These are phyloP conservation scores for Pythium pyrilobum DNA, from an alignment of 352 stramenopile genomes.

Conservation along the genomic window DNA sequence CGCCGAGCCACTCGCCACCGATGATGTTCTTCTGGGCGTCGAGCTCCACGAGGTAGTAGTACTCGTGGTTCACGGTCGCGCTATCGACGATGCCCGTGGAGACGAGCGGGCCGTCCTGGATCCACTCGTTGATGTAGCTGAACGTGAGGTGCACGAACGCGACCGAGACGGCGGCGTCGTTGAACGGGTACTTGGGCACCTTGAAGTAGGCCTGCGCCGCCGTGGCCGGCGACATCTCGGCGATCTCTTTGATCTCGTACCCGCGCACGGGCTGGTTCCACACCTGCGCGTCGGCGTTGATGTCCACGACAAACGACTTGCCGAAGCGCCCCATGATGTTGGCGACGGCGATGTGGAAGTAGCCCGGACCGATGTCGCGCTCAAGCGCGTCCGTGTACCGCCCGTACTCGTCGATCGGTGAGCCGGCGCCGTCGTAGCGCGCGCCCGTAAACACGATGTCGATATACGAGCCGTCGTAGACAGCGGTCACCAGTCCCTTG, in stretches of 20 bases:
- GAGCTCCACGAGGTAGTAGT: conserved; percentile 66
- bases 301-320: conserved; percentile 34
- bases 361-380: conserved; percentile 46
- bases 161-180: conserved; percentile 3
- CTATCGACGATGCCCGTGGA: conserved; percentile 36
- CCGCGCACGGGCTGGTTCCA: conserved; percentile 59
- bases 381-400: conserved; percentile 29
- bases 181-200: conserved; percentile 36
- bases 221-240: conserved; percentile 20
- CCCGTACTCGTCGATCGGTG: conserved; percentile 33
- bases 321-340: conserved; percentile 46
- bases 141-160: conserved; percentile 37
- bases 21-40: conserved; percentile 59
- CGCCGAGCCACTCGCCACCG: conserved; percentile 60
- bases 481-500: conserved; percentile 11
- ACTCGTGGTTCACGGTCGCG: conserved; percentile 38
- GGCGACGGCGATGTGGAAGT: conserved; percentile 15
- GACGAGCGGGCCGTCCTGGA: conserved; percentile 43
- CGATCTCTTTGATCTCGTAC: conserved; percentile 33
- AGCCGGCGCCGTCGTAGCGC: conserved; percentile 25
- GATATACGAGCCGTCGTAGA: conserved; percentile 20
- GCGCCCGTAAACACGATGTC: conserved; percentile 36
- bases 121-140: conserved; percentile 47
- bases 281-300: conserved; percentile 26
- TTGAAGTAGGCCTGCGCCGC: conserved; percentile 16